Base-by-base conservation (phyloP, 345 rosid genomes). In the Salix dunnii region DNA sequence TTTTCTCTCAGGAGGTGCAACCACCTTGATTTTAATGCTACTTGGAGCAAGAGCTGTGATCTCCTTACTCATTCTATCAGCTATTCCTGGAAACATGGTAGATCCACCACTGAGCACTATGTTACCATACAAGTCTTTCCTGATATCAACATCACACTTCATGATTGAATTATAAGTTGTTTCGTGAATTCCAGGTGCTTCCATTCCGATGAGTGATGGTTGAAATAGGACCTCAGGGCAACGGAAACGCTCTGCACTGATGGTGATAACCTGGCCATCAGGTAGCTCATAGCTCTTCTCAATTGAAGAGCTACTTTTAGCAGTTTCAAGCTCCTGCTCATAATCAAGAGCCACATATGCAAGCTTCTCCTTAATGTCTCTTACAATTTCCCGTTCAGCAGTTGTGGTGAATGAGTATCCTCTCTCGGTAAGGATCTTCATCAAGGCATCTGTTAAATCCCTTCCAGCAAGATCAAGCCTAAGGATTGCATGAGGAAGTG, bases 401-500 rank as follows among this genome's bases (percentile, higher is more conserved):
- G 86, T 84, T 65, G 86, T 84, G 67, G 84, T 84, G 76, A 84
- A 81, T n/a, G 82, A 3, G 71, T 81, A 81, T 3, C 87, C 82
- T 71, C 84, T 76, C 84, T 81, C 84, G 0, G 88, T 89, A 63
- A 87, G 88, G 58, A 89, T 89, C 87, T 87, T 89, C 90, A 83
- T 89, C 83, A 89, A 84, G 55, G 84, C 86, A 79, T 89, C 89
- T 27, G 90, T 89, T 80, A 87, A 83, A 75, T 87, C 92, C 40
- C 92, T 74, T 78, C 90, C 92, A 10, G 92, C 92, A 65, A 85
- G 88, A 80, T 89, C 90, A 36, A 87, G 92, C 83, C 89, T 83
- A 61, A 87, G 90, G 84, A 89, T 89, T 64, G 92, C 92, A 68
- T 87, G 90, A 1, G 92, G 90, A 43, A 87, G 92, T n/a, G 90